A percentile compares a stretch with the other conserved stretches of the same genome.
Evolutionary conservation across 768 basidiomycete genomes (phyloP).

Genomic region (Amanita polypyramis): DNA sequence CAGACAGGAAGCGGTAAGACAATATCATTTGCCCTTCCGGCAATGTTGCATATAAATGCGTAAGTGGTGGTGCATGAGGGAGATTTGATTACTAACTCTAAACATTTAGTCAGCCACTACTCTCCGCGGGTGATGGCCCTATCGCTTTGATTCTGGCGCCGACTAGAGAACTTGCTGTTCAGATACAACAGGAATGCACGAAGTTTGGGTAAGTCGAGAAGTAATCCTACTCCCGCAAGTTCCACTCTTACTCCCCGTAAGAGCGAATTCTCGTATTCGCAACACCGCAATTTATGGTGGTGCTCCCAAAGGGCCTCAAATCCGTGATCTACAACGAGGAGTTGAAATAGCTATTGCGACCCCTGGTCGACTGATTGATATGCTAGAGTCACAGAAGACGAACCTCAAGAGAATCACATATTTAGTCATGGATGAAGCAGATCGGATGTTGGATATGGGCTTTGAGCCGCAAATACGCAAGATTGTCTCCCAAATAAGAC

Average conservation of each 20-base stretch:
- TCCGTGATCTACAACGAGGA: conserved; percentile 93
- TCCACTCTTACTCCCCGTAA: conserved; percentile 16
- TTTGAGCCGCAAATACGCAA: conserved; percentile 99
- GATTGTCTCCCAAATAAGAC: conserved; percentile 94
- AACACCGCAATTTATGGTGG: conserved; percentile 99
- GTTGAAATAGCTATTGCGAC: conserved; percentile 99
- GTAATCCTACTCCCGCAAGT: neutral
- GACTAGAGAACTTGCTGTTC: conserved; percentile 96
- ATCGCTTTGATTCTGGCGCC: conserved; percentile 96
- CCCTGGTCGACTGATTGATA: conserved; percentile 98
- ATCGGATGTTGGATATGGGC: conserved; percentile 99
- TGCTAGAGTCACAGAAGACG: conserved; percentile 95
- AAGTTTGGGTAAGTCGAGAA: conserved; percentile 74
- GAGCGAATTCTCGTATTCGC: conserved; percentile 87
- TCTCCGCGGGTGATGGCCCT: conserved; percentile 91
- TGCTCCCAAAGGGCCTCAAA: conserved; percentile 97
- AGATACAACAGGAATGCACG: conserved; percentile 97
- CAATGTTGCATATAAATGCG: conserved; percentile 99
- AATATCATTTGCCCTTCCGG: conserved; percentile 95
- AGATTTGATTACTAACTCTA: neutral
- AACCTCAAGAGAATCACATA: conserved; percentile 95
- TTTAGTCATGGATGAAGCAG: conserved; percentile 98
- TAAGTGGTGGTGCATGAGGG: conserved; percentile 26
- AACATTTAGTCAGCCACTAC: conserved; percentile 68
- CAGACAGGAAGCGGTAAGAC: conserved; percentile 99